Base-by-base conservation (phyloP, 208 protist genomes). In the Strigomonas galati region DNA sequence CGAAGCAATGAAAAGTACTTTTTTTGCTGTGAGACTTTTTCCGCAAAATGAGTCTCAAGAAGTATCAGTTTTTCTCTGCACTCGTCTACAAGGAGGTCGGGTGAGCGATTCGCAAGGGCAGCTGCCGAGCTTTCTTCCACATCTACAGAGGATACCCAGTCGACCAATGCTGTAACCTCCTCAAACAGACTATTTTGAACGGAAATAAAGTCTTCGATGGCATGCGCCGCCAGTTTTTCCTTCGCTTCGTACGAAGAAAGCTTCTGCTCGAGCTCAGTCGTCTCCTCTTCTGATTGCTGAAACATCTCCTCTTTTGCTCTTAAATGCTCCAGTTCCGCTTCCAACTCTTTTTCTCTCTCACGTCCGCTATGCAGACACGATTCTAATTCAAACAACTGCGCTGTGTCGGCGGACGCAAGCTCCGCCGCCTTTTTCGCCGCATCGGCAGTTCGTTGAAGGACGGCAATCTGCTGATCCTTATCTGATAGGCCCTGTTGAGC, bases 331-430 rank as follows among this genome's bases (percentile, higher is more conserved):
- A 62, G 30, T 10, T 26, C 30, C 24, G 12, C 27, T 46, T 43
- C 17, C 48, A 26, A 6, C n/a, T 53, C 5, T 17, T 24, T 23
- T 4, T 62, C 31, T 23, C 19, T 62, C 32, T 35, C 56, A 2
- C 27, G 53, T 30, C 12, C 53, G 6, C 5, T 14, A 5, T 58
- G 26, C 31, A 17, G 27, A 14, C 53, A 28, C 3, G 80, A 62
- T 64, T 89, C 86, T 73, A 89, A 74, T 23, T 85, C 78, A 40
- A 76, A 80, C 14, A 87, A 17, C 35, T 72, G 72, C 12, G 83
- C 67, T 15, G 85, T 79, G 35, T 82, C 81, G 0, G 72, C 54
- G 12, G 74, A 66, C 15, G 66, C 67, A 6, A 84, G 75, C 51
- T 78, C 78, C 0, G 86, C 86, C 0, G 86, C 82, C 10, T 72